Evolutionary conservation across 2,329 filamentous ascomycete genomes (phyloP), one percentile per base, ranked within the genome.

Genomic region (Tolypocladium sp.): DNA sequence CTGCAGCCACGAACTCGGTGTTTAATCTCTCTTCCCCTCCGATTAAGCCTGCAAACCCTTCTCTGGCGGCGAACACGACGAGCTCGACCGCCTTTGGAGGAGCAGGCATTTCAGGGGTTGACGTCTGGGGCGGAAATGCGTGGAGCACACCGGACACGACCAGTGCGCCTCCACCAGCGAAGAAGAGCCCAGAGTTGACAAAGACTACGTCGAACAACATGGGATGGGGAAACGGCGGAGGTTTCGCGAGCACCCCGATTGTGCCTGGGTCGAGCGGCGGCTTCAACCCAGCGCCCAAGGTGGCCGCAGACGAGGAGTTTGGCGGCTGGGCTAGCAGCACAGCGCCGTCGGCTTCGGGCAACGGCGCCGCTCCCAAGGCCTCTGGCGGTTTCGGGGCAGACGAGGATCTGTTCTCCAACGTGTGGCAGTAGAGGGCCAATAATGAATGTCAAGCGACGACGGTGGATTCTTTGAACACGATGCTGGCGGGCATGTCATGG

Each of bases 401-500:
- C 58, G 93, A 97, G 64, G 93, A 97, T 76, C 73, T 97, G 68
- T 97, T 97, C 74, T 92, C 89, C 38, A 97, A 97, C 73, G 93
- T 97, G 56, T 97, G 93, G 93, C 84, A 92, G 76, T 97, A 74
- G 56, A 30, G 22, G 22, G 22, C 17, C 20, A n/a, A 33, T 25
- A 3, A 22, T 5, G 33, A 40, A 30, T 27, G 56, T 10, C 49
- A 41, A 4, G 22, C 22, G 42, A 25, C 25, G 35, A 44, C 42
- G 56, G 20, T 41, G 55, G 22, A n/a, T 58, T 58, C 55, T 63
- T 62, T 65, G 53, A 64, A 66, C 62, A 70, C 66, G 66, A 67
- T 57, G 62, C 62, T 59, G 64, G 60, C 57, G 62, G 64, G 67
- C 67, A 72, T 70, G 66, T 68, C 59, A 62, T 57, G 61, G 71